These are phyloP conservation scores for Whalleya microplaca DNA, from an alignment of 2,329 filamentous ascomycete species.

Conservation along the genomic window DNA sequence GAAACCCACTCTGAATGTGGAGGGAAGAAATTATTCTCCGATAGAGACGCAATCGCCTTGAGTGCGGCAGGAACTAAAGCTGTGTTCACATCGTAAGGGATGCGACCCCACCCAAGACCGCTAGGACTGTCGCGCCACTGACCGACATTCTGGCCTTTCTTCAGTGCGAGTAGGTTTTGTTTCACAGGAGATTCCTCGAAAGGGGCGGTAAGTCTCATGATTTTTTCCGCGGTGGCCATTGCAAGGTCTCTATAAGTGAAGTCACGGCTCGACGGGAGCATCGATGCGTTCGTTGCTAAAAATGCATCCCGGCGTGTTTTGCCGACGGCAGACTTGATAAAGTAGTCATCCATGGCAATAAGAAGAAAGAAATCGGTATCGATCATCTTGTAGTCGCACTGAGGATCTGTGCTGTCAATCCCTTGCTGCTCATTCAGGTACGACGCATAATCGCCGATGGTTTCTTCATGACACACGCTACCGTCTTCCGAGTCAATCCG, in stretches of 20 bases:
- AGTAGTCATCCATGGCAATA: slow-evolving; percentile 61
- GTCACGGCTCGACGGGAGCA: slow-evolving; percentile 54
- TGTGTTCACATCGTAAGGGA: slow-evolving; percentile 69
- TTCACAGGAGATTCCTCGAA: slow-evolving; percentile 57
- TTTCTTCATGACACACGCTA: slow-evolving; percentile 67
- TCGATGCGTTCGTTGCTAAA: slow-evolving; percentile 47
- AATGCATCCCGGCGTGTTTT: slow-evolving; percentile 41
- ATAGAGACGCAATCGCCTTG: slow-evolving; percentile 57
- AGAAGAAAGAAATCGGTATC: slow-evolving; percentile 67
- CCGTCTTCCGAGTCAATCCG: slow-evolving; percentile 63
- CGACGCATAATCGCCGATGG: slow-evolving; percentile 67
- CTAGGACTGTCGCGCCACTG: slow-evolving; percentile 66
- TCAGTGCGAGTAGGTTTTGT: slow-evolving; percentile 62
- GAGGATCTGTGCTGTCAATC: slow-evolving; percentile 53
- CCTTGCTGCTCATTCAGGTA: slow-evolving; percentile 59
- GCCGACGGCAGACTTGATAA: slow-evolving; percentile 51
- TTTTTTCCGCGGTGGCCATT: slow-evolving; percentile 57
- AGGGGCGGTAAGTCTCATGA: slow-evolving; percentile 57
- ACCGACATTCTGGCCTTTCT: slow-evolving; percentile 56
- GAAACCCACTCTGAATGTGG: slow-evolving; percentile 50
- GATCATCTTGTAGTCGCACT: slow-evolving; percentile 64
- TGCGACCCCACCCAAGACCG: slow-evolving; percentile 62
- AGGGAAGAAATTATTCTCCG: slow-evolving; percentile 54
- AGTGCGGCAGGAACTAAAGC: slow-evolving; percentile 65
- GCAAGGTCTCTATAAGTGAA: slow-evolving; percentile 58